phyloP scores from a whole-genome alignment of 345 rosid genomes.

The Euphorbia tirucalli region DNA sequence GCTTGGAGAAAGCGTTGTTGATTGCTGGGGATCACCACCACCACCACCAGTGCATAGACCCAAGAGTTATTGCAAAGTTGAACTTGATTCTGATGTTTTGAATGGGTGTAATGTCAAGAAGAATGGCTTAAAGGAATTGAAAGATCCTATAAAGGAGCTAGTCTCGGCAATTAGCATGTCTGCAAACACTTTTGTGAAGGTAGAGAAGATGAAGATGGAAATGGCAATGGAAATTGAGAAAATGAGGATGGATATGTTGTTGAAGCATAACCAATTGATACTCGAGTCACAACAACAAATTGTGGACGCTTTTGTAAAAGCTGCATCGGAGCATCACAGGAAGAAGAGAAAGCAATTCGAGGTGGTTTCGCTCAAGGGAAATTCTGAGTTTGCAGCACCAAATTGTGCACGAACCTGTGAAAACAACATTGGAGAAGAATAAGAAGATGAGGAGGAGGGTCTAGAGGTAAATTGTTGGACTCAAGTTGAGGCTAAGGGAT shows the following conservation, averaged over 20 bases:
- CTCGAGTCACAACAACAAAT: constrained; percentile 61
- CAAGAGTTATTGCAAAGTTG: constrained; percentile 30
- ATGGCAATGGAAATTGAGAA: constrained; percentile 70
- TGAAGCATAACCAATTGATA: constrained; percentile 68
- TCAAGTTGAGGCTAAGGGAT: neutral
- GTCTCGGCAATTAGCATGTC: constrained; percentile 52
- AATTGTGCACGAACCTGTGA: constrained; percentile 15
- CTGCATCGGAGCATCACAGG: constrained; percentile 43
- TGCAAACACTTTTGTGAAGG: constrained; percentile 52
- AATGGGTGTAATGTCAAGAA: constrained; percentile 36
- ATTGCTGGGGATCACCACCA: neutral
- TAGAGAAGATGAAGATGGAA: constrained; percentile 73
- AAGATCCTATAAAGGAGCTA: constrained; percentile 50
- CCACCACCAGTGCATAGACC: constrained; percentile 33
- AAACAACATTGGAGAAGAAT: neutral
- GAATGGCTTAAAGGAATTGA: constrained; percentile 32
- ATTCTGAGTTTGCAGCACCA: constrained; percentile 11
- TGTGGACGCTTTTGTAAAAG: constrained; percentile 40
- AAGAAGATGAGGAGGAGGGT: neutral
- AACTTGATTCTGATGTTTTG: constrained; percentile 16
- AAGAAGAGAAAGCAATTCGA: constrained; percentile 28
- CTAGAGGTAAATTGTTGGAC: neutral
- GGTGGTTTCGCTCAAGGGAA: constrained; percentile 19
- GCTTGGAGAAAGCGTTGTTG: constrained; percentile 1
- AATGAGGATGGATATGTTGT: constrained; percentile 63